phyloP scores from a whole-genome alignment of 176 grass and related monocot genomes.

The Paspalum vaginatum region DNA sequence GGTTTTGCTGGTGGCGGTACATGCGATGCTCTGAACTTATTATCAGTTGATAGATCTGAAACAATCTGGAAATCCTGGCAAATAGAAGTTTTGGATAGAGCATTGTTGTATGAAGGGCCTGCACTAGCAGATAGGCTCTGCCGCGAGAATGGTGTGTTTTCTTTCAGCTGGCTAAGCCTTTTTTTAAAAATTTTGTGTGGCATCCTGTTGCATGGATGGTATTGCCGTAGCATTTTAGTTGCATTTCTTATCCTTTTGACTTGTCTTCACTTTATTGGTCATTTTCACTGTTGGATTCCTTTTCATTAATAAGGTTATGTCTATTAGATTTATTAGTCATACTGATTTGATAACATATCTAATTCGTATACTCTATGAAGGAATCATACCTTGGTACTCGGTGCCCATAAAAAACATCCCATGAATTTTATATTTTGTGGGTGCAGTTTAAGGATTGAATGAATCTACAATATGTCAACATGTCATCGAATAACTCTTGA shows the following conservation, averaged over 20 bases:
- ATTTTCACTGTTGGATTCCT: slow-evolving; percentile 7
- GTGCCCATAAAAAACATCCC: neutral
- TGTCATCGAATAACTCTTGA: neutral
- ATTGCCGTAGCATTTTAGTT: slow-evolving; percentile 14
- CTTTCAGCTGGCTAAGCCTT: slow-evolving; percentile 30
- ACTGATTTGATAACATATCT: too few species aligned
- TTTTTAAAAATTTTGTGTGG: slow-evolving; percentile 18
- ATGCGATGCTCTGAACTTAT: slow-evolving; percentile 52
- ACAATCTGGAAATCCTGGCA: slow-evolving; percentile 78
- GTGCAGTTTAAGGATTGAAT: neutral
- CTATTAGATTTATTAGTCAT: slow-evolving; percentile 2
- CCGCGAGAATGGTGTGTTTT: slow-evolving; percentile 76
- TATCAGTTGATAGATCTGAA: slow-evolving; percentile 46
- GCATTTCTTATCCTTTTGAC: slow-evolving; percentile 6
- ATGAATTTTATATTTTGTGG: slow-evolving; percentile 1
- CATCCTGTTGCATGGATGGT: slow-evolving; percentile 21
- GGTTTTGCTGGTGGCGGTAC: slow-evolving; percentile 37
- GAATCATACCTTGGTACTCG: neutral
- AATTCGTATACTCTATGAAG: neutral
- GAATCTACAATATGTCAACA: neutral
- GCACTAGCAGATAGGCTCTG: slow-evolving; percentile 76
- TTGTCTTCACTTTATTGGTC: neutral
- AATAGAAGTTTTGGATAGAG: slow-evolving; percentile 88
- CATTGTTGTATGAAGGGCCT: slow-evolving; percentile 80
- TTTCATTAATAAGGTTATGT: slow-evolving; percentile 19